Evolutionary conservation across 1,139 yeast species (phyloP).

Genomic region (Nadsonia commutata): DNA sequence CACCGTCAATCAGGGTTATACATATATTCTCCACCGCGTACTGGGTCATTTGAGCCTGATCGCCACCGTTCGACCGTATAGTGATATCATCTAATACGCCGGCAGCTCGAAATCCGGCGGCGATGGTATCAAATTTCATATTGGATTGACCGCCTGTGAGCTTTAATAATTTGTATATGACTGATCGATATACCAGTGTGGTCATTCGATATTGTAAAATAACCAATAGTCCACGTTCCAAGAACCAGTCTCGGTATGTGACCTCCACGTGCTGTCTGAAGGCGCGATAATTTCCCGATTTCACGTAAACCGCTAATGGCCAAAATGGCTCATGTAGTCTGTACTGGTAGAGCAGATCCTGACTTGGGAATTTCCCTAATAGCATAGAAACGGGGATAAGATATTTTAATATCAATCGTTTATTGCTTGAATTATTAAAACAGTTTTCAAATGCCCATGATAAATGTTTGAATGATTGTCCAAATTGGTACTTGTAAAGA

Average conservation of each 20-base stretch:
- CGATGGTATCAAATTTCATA: not conserved
- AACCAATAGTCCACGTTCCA: slow-evolving; percentile 17
- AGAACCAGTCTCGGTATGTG: slow-evolving; percentile 16
- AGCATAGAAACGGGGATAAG: slow-evolving; percentile 37
- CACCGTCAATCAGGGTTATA: not conserved
- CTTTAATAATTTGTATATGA: not conserved
- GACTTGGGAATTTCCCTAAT: slow-evolving; percentile 23
- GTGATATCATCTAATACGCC: not conserved
- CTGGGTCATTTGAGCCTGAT: not conserved
- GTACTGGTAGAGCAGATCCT: slow-evolving; percentile 13
- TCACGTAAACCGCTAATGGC: slow-evolving; percentile 18
- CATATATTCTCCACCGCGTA: not conserved
- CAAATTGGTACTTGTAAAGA: slow-evolving; percentile 42
- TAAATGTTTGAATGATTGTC: slow-evolving; percentile 43
- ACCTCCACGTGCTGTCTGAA: slow-evolving; percentile 16
- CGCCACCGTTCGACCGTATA: not conserved
- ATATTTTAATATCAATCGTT: slow-evolving; percentile 32
- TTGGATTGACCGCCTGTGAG: not conserved
- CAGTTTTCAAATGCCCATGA: slow-evolving; percentile 44
- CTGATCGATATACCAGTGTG: not conserved
- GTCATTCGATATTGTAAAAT: slow-evolving; percentile 13
- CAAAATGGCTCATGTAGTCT: slow-evolving; percentile 15
- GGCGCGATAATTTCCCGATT: slow-evolving; percentile 16
- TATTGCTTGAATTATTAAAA: slow-evolving; percentile 23
- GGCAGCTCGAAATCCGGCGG: not conserved